Evolutionary conservation across 176 grass and related monocot species (phyloP).

Genomic region (Puya raimondii): DNA sequence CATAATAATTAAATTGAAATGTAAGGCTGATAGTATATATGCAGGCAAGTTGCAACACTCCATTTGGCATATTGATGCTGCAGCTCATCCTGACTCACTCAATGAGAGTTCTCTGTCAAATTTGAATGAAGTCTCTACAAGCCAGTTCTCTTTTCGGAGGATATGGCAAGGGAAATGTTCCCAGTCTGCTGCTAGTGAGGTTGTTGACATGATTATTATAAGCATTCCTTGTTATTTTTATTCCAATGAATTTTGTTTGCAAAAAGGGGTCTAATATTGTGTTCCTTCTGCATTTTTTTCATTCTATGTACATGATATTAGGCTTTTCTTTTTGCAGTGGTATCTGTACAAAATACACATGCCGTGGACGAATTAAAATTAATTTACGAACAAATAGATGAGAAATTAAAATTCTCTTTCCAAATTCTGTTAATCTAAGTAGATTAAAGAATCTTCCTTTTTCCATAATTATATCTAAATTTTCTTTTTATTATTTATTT

Average conservation of each 20-base stretch:
- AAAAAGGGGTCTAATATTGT: too few relatives aligned
- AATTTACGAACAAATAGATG: neutral
- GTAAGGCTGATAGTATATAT: constrained; percentile 17
- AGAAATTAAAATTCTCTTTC: neutral
- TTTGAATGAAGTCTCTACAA: constrained; percentile 36
- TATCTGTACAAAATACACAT: neutral
- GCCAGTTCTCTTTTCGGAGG: constrained; percentile 56
- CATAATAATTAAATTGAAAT: neutral
- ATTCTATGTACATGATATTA: neutral
- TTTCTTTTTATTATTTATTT: constrained; percentile 12
- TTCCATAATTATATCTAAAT: neutral
- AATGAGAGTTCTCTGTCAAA: constrained; percentile 29
- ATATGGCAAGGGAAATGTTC: constrained; percentile 86
- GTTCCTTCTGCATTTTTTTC: too few relatives aligned
- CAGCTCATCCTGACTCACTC: constrained; percentile 31
- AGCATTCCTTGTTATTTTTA: neutral
- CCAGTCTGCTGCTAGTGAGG: constrained; percentile 77
- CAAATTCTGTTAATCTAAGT: too few relatives aligned
- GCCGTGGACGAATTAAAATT: too few relatives aligned
- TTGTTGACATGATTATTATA: constrained; percentile 21
- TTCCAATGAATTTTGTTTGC: neutral
- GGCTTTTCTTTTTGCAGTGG: neutral
- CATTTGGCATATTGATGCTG: constrained; percentile 58
- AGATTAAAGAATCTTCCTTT: too few relatives aligned
- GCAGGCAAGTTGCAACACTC: constrained; percentile 81